Conservation (phyloP, 345 rosid genomes). For the Diplotaxis tenuifolia region DNA sequence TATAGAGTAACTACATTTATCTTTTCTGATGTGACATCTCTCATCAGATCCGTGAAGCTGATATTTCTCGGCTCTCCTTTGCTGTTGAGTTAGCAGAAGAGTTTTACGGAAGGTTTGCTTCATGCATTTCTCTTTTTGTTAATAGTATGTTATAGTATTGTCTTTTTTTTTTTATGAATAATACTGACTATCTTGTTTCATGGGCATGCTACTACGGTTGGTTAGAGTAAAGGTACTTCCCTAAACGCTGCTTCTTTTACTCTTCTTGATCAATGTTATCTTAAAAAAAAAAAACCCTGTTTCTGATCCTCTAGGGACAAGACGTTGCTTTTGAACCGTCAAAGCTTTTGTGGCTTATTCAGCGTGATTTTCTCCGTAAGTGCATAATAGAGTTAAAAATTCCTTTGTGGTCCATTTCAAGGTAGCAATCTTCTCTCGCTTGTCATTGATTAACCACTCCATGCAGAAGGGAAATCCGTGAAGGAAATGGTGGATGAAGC, state of each 20-base stretch:
- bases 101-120: constrained; percentile 88
- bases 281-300: constrained; percentile 18
- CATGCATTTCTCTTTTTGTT: constrained; percentile 11
- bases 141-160: constrained; percentile 5
- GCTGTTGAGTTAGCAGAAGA: constrained; percentile 99
- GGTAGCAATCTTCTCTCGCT: no score
- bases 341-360: constrained; percentile 97
- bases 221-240: constrained; percentile 90
- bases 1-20: constrained; percentile 3
- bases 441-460: constrained; percentile 21
- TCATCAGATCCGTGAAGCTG: constrained; percentile 92
- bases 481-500: constrained; percentile 97
- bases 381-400: no score
- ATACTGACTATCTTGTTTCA: constrained; percentile 48
- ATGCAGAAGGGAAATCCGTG: constrained; percentile 91
- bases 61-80: constrained; percentile 92
- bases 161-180: no score
- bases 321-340: constrained; percentile 97
- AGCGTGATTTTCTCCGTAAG: constrained; percentile 99
- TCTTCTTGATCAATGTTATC: constrained; percentile 14
- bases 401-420: no score
- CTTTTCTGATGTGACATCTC: constrained; percentile 23
- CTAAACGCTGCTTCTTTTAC: constrained; percentile 14
- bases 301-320: constrained; percentile 64
- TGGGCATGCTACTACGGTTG: constrained; percentile 37